Base-by-base conservation (phyloP, 73 alveolate species). In the Uronychia setigera region DNA sequence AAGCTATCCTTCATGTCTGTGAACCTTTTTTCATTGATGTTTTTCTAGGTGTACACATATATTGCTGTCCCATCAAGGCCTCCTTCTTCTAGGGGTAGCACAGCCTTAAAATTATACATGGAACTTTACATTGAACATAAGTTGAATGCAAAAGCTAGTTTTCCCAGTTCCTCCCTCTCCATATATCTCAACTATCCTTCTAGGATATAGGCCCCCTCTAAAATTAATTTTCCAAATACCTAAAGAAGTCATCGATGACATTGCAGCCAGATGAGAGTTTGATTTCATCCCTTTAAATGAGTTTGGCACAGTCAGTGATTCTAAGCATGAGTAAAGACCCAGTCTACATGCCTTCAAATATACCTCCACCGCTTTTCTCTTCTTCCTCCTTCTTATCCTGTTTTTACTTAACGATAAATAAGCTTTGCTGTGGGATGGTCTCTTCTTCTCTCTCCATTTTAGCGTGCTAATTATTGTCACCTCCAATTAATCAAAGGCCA, bases 111-210 rank as follows among this genome's bases (percentile, higher is more conserved):
- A 9, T 32, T 31, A 75, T 1, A 34, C 58, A 1, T 67, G 75
- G 31, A 76, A 76, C 19, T 32, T 33, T 34, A 79, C 80, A 33
- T 88, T 32, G 60, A 83, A 58, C 77, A 90, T 58, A 0, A 90
- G 91, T 32, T 90, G 86, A 14, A 80, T 79, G 60, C 76, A 67
- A 28, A 90, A 85, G 59, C 85, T 67, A 26, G 95, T 85, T 57
- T 90, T 90, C 58, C 95, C 95, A 11, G 95, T 57, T 0, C 95
- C 92, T 5, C 83, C 76, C 33, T 90, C 95, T 19, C 95, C 95
- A 80, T 80, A 90, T 33, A 90, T 80, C 74, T 90, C 95, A 30
- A 79, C 60, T 14, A 90, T 32, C 57, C 60, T 90, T 31, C 83
- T 78, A 0, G 89, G 31, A 32, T 34, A 74, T 80, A 90, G 33